Evolutionary conservation across 495 filamentous ascomycete species (phyloP), one percentile per base, ranked within the genome.

Genomic region (Aspergillus funiculosus): DNA sequence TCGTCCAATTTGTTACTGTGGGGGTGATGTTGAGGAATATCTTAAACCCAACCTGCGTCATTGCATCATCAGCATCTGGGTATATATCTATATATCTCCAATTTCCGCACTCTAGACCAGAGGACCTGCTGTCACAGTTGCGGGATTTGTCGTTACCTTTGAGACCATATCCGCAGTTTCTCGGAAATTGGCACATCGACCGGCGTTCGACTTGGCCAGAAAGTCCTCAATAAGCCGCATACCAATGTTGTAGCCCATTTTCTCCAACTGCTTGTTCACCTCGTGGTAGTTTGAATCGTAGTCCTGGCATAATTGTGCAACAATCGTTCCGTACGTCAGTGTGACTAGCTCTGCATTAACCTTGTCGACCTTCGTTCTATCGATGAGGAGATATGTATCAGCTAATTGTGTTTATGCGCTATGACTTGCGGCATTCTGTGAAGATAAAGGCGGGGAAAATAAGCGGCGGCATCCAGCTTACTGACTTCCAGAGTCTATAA

Each of bases 161-260:
- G 90, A 79, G 51, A 97, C 89, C 79, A 89, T 92, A 69, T 98
- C 92, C 28, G 90, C 91, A 13, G 92, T 96, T 61, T 98, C 92
- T 46, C 83, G 75, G 56, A 98, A 95, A 64, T 92, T 96, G 48
- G 82, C 77, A 67, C 92, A 98, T 45, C 89, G 78, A 58, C 87
- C 86, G 11, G 85, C 85, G 49, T 84, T 88, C 9, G 88, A 88
- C 66, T 95, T 96, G 51, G 92, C 92, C 28, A 98, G 81, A 62
- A 95, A 98, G 63, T 98, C 92, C 56, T 98, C 92, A 61, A 98
- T 95, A 53, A 98, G 71, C 19, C 92, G 86, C 64, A 97, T 77
- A 6, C 92, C 92, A 47, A 98, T 97, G 54, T 95, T 96, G 73
- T 97, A 95, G 27, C 92, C 92, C 92, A 98, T 98, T 69, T 89